Evolutionary conservation across 2,329 filamentous ascomycete genomes (phyloP).

Genomic region (Zasmidium citrigriseum): DNA sequence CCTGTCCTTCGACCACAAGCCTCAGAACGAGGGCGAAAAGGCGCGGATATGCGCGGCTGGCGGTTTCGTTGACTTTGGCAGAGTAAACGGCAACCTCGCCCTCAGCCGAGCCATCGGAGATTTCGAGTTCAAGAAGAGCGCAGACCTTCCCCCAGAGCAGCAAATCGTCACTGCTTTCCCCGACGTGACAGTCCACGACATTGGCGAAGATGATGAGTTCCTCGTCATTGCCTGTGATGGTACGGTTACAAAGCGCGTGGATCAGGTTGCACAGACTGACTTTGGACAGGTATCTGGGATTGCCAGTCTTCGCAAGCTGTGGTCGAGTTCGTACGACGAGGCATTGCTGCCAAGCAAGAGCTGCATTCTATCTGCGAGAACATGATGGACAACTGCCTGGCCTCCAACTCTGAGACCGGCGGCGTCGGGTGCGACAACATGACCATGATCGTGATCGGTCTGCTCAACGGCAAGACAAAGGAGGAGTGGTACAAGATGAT

Average conservation of each 20-base stretch:
- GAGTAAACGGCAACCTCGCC: slow-evolving; percentile 96
- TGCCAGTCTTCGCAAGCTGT: slow-evolving; percentile 98
- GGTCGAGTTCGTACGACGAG: slow-evolving; percentile 92
- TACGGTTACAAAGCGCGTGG: slow-evolving; percentile 48
- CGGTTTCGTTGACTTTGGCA: slow-evolving; percentile 96
- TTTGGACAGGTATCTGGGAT: slow-evolving; percentile 86
- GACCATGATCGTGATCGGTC: slow-evolving; percentile 91
- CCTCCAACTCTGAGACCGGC: slow-evolving; percentile 95
- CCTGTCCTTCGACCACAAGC: slow-evolving; percentile 98
- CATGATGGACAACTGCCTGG: slow-evolving; percentile 99
- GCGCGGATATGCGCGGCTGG: slow-evolving; percentile 93
- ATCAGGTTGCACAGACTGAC: neutral
- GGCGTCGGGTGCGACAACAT: slow-evolving; percentile 99
- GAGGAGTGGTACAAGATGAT: slow-evolving; percentile 99
- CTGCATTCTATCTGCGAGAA: slow-evolving; percentile 96
- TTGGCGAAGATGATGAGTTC: slow-evolving; percentile 94
- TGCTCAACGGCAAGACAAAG: slow-evolving; percentile 88
- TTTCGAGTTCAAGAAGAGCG: slow-evolving; percentile 99
- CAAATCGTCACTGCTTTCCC: slow-evolving; percentile 98
- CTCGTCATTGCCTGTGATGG: slow-evolving; percentile 89
- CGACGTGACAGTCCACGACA: slow-evolving; percentile 87
- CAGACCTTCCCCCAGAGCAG: slow-evolving; percentile 93
- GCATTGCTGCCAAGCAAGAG: slow-evolving; percentile 94
- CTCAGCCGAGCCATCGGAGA: slow-evolving; percentile 96
- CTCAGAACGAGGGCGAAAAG: slow-evolving; percentile 97